Conservation (phyloP, 2,329 filamentous ascomycete genomes). For the Mollisia scopiformis region DNA sequence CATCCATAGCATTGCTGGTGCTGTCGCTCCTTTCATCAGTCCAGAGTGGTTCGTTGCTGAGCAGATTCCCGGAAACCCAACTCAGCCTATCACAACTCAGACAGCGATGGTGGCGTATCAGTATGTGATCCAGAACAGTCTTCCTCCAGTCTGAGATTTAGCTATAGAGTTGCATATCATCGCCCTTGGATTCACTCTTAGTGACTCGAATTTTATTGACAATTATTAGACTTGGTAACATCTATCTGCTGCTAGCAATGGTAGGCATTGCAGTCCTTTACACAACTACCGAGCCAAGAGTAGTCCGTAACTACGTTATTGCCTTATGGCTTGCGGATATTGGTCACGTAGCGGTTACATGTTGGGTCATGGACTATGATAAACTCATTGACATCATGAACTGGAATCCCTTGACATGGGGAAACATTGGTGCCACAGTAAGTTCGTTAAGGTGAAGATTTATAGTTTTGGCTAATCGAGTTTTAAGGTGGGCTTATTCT, state of each 20-base stretch:
- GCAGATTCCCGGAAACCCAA: slow-evolving; percentile 52
- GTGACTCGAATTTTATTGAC: background rate
- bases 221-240: slow-evolving; percentile 66
- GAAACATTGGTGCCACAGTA: slow-evolving; percentile 70
- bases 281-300: slow-evolving; percentile 64
- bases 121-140: slow-evolving; percentile 18
- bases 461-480: background rate
- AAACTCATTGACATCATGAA: slow-evolving; percentile 52
- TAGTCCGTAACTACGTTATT: slow-evolving; percentile 68
- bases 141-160: slow-evolving; percentile 42
- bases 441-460: slow-evolving; percentile 13
- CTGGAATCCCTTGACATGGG: slow-evolving; percentile 76
- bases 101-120: slow-evolving; percentile 32
- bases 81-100: slow-evolving; percentile 40
- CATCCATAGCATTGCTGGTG: slow-evolving; percentile 58
- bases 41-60: slow-evolving; percentile 65
- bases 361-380: slow-evolving; percentile 58
- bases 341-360: slow-evolving; percentile 67
- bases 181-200: no score
- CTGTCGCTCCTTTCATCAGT: slow-evolving; percentile 56
- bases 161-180: slow-evolving; percentile 54
- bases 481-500: slow-evolving; percentile 55
- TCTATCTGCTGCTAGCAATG: slow-evolving; percentile 68
- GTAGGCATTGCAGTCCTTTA: slow-evolving; percentile 66
- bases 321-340: slow-evolving; percentile 68